These are phyloP conservation scores for Hypericum perforatum DNA, from an alignment of 345 rosid genomes.

Conservation along the genomic window DNA sequence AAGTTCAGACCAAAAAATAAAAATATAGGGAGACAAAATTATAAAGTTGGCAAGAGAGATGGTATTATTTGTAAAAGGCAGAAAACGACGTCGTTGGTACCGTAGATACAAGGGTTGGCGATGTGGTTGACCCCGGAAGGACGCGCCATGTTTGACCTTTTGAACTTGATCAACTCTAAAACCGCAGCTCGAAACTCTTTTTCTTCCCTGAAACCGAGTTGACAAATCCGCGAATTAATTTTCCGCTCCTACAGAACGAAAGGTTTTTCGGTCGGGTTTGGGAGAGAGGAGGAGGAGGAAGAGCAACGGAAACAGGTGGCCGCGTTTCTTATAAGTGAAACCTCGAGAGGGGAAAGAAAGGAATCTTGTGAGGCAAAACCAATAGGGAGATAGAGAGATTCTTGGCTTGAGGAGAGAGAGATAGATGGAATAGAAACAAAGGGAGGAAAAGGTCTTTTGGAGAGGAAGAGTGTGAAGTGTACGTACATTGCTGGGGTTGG, in stretches of 20 bases:
- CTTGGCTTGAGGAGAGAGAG: conserved; percentile 12
- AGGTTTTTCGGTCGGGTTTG: too few relatives aligned
- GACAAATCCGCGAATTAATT: too few relatives aligned
- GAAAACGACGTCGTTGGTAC: conserved; percentile 20
- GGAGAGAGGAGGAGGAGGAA: conserved; percentile 19
- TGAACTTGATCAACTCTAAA: too few relatives aligned
- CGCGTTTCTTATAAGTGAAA: too few relatives aligned
- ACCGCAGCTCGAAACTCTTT: too few relatives aligned
- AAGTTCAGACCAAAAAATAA: neutral
- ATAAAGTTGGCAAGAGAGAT: neutral
- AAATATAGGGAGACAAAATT: neutral
- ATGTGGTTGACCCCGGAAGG: conserved; percentile 41
- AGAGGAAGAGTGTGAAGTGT: conserved; percentile 5
- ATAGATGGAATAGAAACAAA: conserved; percentile 9
- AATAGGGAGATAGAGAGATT: neutral
- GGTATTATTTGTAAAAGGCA: neutral
- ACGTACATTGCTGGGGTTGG: too few relatives aligned
- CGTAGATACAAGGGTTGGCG: conserved; percentile 75
- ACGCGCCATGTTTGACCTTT: too few relatives aligned
- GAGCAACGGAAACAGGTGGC: conserved; percentile 33
- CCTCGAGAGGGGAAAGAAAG: neutral
- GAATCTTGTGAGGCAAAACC: neutral
- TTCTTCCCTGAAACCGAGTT: too few relatives aligned
- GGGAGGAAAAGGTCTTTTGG: conserved; percentile 13
- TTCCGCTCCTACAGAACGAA: too few relatives aligned